These are phyloP conservation scores for Colletotrichum musae DNA, from an alignment of 2,329 filamentous ascomycete species.

Conservation along the genomic window DNA sequence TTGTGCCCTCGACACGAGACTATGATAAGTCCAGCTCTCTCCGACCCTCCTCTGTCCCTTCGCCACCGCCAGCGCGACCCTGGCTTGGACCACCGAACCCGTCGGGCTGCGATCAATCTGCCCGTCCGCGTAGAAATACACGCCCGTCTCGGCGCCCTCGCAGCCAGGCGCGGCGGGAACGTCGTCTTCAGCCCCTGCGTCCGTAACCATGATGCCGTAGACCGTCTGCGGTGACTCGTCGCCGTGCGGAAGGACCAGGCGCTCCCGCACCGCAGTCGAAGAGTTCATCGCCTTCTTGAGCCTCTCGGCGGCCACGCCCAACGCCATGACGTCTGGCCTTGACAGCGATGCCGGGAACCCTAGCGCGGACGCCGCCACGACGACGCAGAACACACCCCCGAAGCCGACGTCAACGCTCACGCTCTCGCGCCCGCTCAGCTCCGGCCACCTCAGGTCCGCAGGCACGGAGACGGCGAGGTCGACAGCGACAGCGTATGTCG, in stretches of 20 bases:
- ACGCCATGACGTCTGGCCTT: slow-evolving; percentile 47
- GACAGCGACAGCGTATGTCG: slow-evolving; percentile 55
- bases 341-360: slow-evolving; percentile 52
- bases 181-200: slow-evolving; percentile 44
- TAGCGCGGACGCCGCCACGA: slow-evolving; percentile 54
- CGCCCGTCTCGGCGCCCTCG: slow-evolving; percentile 54
- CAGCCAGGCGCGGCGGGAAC: slow-evolving; percentile 32
- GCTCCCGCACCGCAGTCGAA: slow-evolving; percentile 42
- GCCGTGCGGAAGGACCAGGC: slow-evolving; percentile 46
- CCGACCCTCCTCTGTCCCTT: slow-evolving; percentile 9
- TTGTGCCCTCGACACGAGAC: slow-evolving; percentile 25
- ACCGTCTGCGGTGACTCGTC: slow-evolving; percentile 51
- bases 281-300: slow-evolving; percentile 48
- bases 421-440: slow-evolving; percentile 47
- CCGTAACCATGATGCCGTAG: slow-evolving; percentile 57
- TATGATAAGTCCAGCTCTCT: slow-evolving; percentile 28
- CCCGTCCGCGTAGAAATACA: slow-evolving; percentile 61
- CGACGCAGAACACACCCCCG: slow-evolving; percentile 60
- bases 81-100: slow-evolving; percentile 25
- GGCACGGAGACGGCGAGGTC: slow-evolving; percentile 50
- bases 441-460: slow-evolving; percentile 52
- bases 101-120: slow-evolving; percentile 53
- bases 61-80: slow-evolving; percentile 25
- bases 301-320: slow-evolving; percentile 50
- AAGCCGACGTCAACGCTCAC: slow-evolving; percentile 56